Conservation (phyloP, 2,329 filamentous ascomycete genomes). For the Xylariaceae sp. region DNA sequence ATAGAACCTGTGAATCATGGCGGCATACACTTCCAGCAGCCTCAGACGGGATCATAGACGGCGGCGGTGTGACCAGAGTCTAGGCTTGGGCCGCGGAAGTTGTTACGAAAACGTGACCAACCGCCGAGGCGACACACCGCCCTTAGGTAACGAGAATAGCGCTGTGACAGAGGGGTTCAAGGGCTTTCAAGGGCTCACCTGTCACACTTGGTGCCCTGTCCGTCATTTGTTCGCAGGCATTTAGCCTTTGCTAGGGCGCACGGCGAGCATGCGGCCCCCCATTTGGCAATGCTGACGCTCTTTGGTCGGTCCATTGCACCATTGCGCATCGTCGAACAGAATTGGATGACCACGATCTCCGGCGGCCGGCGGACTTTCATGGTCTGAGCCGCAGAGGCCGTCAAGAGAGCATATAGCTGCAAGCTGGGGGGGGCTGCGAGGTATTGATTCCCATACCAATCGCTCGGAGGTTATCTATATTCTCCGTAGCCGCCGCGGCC, state of each 20-base stretch:
- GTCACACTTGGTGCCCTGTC: conserved; percentile 39
- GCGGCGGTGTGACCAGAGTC: too few relatives aligned
- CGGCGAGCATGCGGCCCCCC: conserved; percentile 45
- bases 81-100: too few relatives aligned
- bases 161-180: too few relatives aligned
- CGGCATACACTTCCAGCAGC: too few relatives aligned
- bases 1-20: too few relatives aligned
- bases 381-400: conserved; percentile 11
- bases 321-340: too few relatives aligned
- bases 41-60: too few relatives aligned
- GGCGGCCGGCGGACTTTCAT: conserved; percentile 20
- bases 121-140: too few relatives aligned
- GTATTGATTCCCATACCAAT: conserved; percentile 3
- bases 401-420: neutral
- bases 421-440: conserved; percentile 3
- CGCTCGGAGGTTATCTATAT: conserved; percentile 15
- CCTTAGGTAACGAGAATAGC: neutral
- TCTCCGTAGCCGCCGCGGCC: conserved; percentile 6
- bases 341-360: conserved; percentile 1
- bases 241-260: conserved; percentile 48
- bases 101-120: too few relatives aligned
- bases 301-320: conserved; percentile 20
- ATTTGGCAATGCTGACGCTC: conserved; percentile 30
- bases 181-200: conserved; percentile 22
- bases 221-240: conserved; percentile 39